Base-by-base conservation (phyloP, 441 rosid genomes). In the Viola pubescens region DNA sequence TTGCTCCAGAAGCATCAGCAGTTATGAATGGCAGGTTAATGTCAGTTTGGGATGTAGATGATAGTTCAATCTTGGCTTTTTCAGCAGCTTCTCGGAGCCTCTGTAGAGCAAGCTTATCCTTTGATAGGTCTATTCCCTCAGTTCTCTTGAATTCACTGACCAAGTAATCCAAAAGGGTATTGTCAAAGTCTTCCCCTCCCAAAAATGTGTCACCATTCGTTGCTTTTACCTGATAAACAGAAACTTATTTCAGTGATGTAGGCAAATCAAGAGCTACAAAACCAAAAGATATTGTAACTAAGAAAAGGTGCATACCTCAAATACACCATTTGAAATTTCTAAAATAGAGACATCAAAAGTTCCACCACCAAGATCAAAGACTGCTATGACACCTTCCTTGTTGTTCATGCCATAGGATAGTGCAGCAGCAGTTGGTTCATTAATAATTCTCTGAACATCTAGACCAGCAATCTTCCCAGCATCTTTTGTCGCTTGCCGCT, bases 71-170 rank as follows among this genome's bases (percentile, higher is more conserved):
- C 80, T 89, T 89, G 4, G 96, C 96, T 73, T 86, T 89, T 80
- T 89, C 96, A 11, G 94, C 96, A 3, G 96, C 94, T 74, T 89
- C 96, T 1, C 96, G 78, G 40, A 89, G 94, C 79, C 96, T 86
- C 76, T 89, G 96, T 62, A 89, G 68, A 9, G 96, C 96, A 39
- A 89, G 88, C 59, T 73, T 84, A 59, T 86, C 96, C 65, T 87
- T 84, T 19, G 89, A 52, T 9, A 89, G 86, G 66, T 89, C 94
- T 9, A 89, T 84, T 3, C 79, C 68, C 51, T 89, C 96, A 0
- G 82, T 77, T 54, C 59, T 81, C 82, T 81, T 86, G 65, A 81
- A 89, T 60, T 89, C 96, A 54, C 72, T 73, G 7, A 89, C 96
- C 67, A 89, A 80, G 77, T 68, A 89, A 42, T 86, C 89, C 50